A percentile compares a stretch with the other conserved stretches of the same genome.
Conservation (phyloP, 331 rosid genomes). For the Pyrus hybrid region DNA sequence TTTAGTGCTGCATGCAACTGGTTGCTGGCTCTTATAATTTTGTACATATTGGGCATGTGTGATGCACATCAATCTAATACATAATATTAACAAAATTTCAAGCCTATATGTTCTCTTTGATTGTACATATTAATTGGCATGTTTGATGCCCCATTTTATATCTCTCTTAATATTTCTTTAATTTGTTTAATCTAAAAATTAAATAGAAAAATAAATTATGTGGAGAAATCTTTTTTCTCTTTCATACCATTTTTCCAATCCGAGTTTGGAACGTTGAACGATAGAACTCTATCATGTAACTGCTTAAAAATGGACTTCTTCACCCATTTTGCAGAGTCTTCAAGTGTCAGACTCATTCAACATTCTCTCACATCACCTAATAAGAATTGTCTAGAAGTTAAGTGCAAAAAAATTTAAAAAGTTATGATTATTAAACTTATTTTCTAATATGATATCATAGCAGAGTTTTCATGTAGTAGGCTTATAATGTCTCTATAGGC, state of each 20-base stretch:
- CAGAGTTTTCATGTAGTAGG: too few species aligned
- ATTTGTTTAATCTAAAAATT: too few species aligned
- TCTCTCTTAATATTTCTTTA: too few species aligned
- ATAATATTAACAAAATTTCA: neutral
- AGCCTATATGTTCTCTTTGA: neutral
- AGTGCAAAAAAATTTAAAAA: neutral
- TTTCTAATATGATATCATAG: too few species aligned
- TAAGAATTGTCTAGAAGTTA: too few species aligned
- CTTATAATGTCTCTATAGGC: too few species aligned
- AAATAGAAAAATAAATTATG: too few species aligned
- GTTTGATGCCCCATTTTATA: too few species aligned
- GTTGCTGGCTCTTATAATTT: neutral
- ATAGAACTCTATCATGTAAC: too few species aligned
- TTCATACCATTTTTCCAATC: neutral
- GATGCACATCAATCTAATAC: neutral
- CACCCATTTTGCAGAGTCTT: neutral
- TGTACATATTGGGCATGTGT: neutral
- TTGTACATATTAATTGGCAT: neutral
- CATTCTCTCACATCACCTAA: neutral
- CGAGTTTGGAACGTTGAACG: neutral
- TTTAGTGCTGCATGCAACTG: neutral
- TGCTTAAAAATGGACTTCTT: too few species aligned
- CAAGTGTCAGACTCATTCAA: neutral
- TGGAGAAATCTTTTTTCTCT: too few species aligned
- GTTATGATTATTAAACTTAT: too few species aligned